Conservation (phyloP, 345 rosid genomes). For the Corchorus olitorius region DNA sequence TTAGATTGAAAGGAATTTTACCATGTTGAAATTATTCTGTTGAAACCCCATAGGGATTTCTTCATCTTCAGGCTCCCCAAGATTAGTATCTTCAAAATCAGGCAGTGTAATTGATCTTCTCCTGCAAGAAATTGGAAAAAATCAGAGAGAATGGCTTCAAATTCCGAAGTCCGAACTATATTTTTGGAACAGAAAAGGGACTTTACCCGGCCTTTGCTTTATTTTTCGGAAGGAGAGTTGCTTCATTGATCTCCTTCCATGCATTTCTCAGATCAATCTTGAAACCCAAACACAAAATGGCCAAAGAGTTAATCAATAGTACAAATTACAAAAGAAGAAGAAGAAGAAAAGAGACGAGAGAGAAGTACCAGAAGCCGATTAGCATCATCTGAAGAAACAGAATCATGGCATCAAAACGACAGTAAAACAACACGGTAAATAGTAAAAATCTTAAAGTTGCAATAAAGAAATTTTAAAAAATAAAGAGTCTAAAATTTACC, state of each 20-base stretch:
- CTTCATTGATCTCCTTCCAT: constrained; percentile 71
- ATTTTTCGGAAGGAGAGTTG: constrained; percentile 71
- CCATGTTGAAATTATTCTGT: constrained; percentile 65
- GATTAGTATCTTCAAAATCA: constrained; percentile 54
- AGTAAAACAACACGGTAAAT: background rate
- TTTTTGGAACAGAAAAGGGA: background rate
- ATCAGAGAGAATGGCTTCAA: background rate
- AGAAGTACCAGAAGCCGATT: constrained; percentile 69
- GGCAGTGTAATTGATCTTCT: constrained; percentile 78
- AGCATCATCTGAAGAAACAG: constrained; percentile 65
- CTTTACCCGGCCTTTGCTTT: constrained; percentile 66
- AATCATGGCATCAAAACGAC: background rate
- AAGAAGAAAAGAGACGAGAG: background rate
- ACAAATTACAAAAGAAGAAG: background rate
- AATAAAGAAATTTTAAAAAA: background rate
- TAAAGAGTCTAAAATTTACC: constrained; percentile 43
- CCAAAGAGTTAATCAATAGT: background rate
- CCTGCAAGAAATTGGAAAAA: constrained; percentile 44
- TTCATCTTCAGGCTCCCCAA: constrained; percentile 55
- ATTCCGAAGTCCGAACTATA: constrained; percentile 8
- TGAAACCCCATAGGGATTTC: constrained; percentile 54
- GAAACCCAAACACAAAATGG: background rate
- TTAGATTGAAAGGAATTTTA: constrained; percentile 25
- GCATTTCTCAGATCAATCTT: constrained; percentile 86
- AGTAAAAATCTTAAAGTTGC: background rate